Conservation (phyloP, 1,284 basidiomycete genomes). For the Chalciporus sp. region DNA sequence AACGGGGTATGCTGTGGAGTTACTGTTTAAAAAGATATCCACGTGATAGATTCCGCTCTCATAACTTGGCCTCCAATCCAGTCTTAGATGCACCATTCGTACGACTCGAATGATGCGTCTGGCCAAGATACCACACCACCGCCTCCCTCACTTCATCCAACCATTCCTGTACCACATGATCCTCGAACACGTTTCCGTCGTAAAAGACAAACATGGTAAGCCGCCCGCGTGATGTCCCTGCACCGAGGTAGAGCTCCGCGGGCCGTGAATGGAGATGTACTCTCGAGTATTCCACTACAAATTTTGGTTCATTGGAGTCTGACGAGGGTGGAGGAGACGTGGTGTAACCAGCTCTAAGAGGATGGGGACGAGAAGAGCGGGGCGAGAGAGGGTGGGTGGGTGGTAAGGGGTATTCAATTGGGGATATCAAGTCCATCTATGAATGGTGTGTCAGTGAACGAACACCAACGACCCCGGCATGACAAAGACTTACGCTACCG, state of each 20-base stretch:
- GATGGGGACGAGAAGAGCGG: conserved; percentile 13
- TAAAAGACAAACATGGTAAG: conserved; percentile 40
- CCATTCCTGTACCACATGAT: conserved; percentile 43
- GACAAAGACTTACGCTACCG: conserved; percentile 12
- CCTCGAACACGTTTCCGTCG: conserved; percentile 46
- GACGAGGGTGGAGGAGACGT: neutral
- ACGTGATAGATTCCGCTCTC: neutral
- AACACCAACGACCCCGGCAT: neutral
- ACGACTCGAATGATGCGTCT: neutral
- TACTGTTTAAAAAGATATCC: too few species aligned
- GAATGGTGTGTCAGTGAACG: conserved; percentile 6
- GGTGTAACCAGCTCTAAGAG: conserved; percentile 23
- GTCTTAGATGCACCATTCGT: neutral
- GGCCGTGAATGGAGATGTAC: conserved; percentile 45
- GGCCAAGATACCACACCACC: conserved; percentile 41
- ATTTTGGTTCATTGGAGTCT: conserved; percentile 5
- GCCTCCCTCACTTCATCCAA: conserved; percentile 43
- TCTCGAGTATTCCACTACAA: conserved; percentile 11
- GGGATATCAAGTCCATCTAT: conserved; percentile 20
- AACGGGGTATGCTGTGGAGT: too few species aligned
- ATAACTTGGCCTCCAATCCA: neutral
- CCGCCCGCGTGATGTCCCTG: conserved; percentile 36
- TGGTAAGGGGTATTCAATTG: conserved; percentile 27
- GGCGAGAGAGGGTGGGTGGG: conserved; percentile 24
- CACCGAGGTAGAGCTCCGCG: conserved; percentile 50